Conservation (phyloP, 257 asterid genomes). For the Linaria vulgaris region DNA sequence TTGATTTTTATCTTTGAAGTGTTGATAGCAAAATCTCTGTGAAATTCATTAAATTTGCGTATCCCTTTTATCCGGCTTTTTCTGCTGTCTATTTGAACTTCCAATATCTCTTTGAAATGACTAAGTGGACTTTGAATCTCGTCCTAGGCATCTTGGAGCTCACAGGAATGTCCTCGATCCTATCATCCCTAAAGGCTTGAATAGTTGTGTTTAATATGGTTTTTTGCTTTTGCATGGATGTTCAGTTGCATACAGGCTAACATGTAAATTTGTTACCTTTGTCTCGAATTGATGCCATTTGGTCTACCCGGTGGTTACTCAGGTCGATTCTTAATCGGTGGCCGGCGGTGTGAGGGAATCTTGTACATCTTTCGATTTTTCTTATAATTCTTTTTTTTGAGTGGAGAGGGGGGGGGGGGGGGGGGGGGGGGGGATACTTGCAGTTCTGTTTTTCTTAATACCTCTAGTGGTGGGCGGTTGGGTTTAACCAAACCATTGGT, state of each 20-base stretch:
- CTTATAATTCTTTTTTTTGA: conserved; percentile 6
- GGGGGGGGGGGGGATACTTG: too few species aligned
- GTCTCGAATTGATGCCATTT: conserved; percentile 8
- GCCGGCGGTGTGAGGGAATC: conserved; percentile 18
- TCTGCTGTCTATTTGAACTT: too few species aligned
- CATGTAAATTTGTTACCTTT: conserved; percentile 2
- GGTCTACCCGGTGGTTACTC: conserved; percentile 7
- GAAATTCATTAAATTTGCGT: conserved; percentile 20
- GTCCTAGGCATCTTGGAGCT: neutral
- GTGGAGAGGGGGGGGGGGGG: too few species aligned
- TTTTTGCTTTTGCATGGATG: conserved; percentile 3
- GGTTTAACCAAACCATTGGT: too few species aligned
- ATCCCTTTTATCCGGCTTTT: neutral
- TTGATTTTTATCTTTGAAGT: conserved; percentile 42
- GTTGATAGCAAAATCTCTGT: conserved; percentile 22
- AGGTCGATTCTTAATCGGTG: conserved; percentile 6
- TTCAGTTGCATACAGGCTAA: conserved; percentile 6
- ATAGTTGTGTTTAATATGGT: neutral
- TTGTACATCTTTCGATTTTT: neutral
- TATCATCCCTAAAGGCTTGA: too few species aligned
- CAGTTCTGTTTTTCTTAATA: neutral
- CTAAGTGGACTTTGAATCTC: conserved; percentile 1
- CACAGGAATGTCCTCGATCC: neutral
- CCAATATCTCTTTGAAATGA: too few species aligned
- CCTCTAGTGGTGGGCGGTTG: too few species aligned